Base-by-base conservation (phyloP, 805 yeast genomes). In the Saturnispora quitensis region DNA sequence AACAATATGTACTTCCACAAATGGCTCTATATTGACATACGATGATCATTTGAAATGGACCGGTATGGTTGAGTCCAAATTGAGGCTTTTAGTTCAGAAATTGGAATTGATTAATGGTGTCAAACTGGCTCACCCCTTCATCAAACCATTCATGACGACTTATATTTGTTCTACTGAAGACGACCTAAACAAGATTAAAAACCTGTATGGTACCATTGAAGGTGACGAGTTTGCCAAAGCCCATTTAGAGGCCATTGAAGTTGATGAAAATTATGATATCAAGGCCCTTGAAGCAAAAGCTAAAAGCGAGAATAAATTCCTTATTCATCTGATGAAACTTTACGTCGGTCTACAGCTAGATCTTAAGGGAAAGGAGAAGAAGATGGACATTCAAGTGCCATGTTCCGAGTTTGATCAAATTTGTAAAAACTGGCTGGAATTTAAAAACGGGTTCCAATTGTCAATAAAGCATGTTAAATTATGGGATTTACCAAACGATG, bases 21-120 rank as follows among this genome's bases (percentile, higher is more conserved):
- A 72, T 55, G 86, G 84, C 7, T 43, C 18, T 18, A 4, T 17
- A 5, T 45, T 42, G 17, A 69, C 77, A 1, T 78, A 79, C 52
- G 98, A 89, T 63, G 89, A 89, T 51, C 97, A 91, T 61, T 68
- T 83, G 52, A 86, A 85, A 60, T 93, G 96, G 95, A 81, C 88
- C 58, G 98, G 99, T 9, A 73, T 91, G 72, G 91, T 93, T 10
- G 98, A 93, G 67, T 82, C 95, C 60, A 88, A 85, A 67, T 66
- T 91, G 43, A 78, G 99, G 58, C 69, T 85, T 42, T 67, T 93
- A 34, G 95, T 93, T 34, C 85, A 79, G 59, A 93, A 89, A 64
- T 74, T 93, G 47, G 99, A 93, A 65, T 73, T 79, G 5, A 69
- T 82, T 20, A 82, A 80, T 4, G 93, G 95, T 0, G 80, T 93